Evolutionary conservation across 2,329 filamentous ascomycete genomes (phyloP), one percentile per base, ranked within the genome.

Genomic region (Colletotrichum lupini): DNA sequence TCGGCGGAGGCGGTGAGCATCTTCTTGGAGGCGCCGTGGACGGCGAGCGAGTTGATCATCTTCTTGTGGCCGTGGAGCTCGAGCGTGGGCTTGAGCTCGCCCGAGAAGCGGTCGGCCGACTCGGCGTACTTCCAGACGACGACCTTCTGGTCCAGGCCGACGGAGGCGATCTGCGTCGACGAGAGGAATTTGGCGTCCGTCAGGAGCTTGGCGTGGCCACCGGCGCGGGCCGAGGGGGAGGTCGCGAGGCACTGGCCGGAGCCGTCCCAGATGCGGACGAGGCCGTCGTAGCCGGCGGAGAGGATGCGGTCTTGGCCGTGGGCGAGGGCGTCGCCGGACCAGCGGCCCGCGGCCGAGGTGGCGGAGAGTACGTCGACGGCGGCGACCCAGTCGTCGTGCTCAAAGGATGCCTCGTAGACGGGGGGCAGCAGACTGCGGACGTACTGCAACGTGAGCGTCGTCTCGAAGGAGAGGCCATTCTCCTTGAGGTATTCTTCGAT

Each of bases 321-420:
- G 30, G 83, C 82, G 78, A 88, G 84, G 59, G 82, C 81, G 61
- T 85, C 85, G 61, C 84, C 86, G 11, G 87, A 85, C 89, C 90
- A 92, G 67, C 82, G 80, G 24, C 88, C 91, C 3, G 91, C 90
- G 7, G 86, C 83, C 1, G 93, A 93, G 14, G 88, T 91, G 16
- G 83, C 82, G 0, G 95, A 95, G 28, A 97, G 86, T 5, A 97
- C 90, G 81, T 98, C 95, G 30, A 98, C 91, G 30, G 91, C 90
- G 81, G 94, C 94, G 61, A 99, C 94, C 97, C 97, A 99, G 82
- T 98, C 97, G 80, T 99, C 95, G 82, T 99, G 96, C 85, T 98
- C 93, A 81, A 98, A 99, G 80, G 94, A 97, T 14, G 95, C 93
- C 77, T 97, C 92, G 82, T 97, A 96, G 46, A 94, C 88, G 22